Base-by-base conservation (phyloP, 2,329 filamentous ascomycete species). In the Daldinia eschscholtzii region DNA sequence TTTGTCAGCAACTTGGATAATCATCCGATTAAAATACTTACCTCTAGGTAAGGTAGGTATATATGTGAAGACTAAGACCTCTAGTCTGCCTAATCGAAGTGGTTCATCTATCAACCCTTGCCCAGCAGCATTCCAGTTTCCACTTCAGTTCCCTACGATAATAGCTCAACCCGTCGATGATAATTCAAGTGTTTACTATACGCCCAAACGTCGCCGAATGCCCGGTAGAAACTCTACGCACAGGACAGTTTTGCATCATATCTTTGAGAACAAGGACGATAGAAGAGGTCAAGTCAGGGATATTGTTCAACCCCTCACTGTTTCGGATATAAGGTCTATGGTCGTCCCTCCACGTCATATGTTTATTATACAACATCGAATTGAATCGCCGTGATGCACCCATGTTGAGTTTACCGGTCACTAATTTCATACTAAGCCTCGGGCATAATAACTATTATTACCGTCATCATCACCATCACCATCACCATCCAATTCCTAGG, bases 21-120 rank as follows among this genome's bases (percentile, higher is more conserved):
- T 58, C 42, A 61, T 60, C 64, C 52, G 56, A 67, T 67, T 57
- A 57, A 23, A 23, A 46, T 57, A 53, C 9, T 18, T 63, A 23
- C 20, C 20, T 23, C 20, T 23, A 23, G 20, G 20, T 23, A 23
- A 23, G 20, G 20, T 23, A 23, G 20, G 7, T 35, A 61, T 60
- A 57, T 61, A 52, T 33, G 35, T 23, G 44, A 58, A 13, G 10
- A 48, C 42, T 61, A 28, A 42, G 42, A 15, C 2, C 23, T 39
- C 9, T n/a, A 7, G 26, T 41, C 52, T 18, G 33, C 33, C 33
- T 35, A 6, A 61, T 28, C 13, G 33, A 28, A 52, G 37, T 39
- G 46, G 30, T 46, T 33, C 39, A 48, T 28, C 33, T 50, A 26
- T 20, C 12, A 23, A 13, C 12, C 23, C 10, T 20, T 50, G 20